Percentiles rank a stretch among this genome's conserved stretches.
These are phyloP conservation scores for Boletus hoseneyae DNA, from an alignment of 1,284 basidiomycete species.

Conservation along the genomic window DNA sequence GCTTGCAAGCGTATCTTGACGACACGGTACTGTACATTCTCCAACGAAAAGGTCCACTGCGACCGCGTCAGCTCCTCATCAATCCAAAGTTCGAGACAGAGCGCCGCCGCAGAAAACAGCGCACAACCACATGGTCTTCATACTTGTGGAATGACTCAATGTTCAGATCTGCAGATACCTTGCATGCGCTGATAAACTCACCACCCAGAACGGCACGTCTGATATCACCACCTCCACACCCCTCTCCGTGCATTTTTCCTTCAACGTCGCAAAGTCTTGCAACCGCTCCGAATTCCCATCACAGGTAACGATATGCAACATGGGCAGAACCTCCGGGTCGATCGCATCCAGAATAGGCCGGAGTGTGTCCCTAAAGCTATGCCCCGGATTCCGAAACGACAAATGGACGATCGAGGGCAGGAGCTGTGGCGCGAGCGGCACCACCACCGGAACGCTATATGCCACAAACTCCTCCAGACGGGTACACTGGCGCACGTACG, in stretches of 20 bases:
- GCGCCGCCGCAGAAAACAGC: conserved; percentile 39
- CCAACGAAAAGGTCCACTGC: no score
- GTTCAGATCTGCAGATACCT: neutral
- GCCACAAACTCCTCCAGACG: conserved; percentile 43
- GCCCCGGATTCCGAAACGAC: conserved; percentile 22
- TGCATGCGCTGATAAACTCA: conserved; percentile 23
- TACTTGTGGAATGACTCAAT: conserved; percentile 24
- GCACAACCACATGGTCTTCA: conserved; percentile 40
- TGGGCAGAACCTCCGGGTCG: conserved; percentile 28
- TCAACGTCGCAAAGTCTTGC: conserved; percentile 26
- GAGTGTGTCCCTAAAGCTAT: conserved; percentile 25
- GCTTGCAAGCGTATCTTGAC: no score
- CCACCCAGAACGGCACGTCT: conserved; percentile 35
- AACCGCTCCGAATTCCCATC: conserved; percentile 27
- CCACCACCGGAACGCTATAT: neutral
- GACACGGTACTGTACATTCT: no score
- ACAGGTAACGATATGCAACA: conserved; percentile 38
- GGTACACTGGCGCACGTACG: conserved; percentile 38
- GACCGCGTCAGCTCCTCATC: conserved; percentile 31
- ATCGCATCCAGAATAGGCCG: conserved; percentile 35
- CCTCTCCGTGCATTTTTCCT: conserved; percentile 31
- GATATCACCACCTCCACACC: conserved; percentile 32
- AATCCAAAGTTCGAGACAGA: conserved; percentile 41
- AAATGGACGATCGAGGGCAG: conserved; percentile 41
- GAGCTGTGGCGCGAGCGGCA: conserved; percentile 16